These are phyloP conservation scores for Cyanidioschyzon merolae DNA, from an alignment of 23 red algal genomes.

Conservation along the genomic window DNA sequence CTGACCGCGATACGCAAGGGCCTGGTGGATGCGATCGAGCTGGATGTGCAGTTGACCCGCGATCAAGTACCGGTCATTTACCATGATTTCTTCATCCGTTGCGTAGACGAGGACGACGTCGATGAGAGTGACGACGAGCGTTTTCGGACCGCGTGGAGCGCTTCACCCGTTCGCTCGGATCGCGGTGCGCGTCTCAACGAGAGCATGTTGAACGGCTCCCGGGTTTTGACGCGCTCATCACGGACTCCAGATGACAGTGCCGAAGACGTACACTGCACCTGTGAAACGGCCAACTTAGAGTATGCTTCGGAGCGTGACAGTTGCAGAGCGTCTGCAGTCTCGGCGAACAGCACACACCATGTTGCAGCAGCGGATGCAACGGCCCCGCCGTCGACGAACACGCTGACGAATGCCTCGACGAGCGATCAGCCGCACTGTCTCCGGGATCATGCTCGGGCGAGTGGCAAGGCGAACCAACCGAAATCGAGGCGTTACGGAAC, in stretches of 20 bases:
- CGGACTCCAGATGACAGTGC: slow-evolving; percentile 3
- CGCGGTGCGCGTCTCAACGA: background rate
- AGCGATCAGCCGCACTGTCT: background rate
- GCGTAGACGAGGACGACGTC: background rate
- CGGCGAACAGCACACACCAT: background rate
- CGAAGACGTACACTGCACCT: too few species aligned
- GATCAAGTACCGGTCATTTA: slow-evolving; percentile 65
- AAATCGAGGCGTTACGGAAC: background rate
- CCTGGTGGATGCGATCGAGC: slow-evolving; percentile 48
- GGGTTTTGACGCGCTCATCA: slow-evolving; percentile 20
- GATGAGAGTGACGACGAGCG: slow-evolving; percentile 26
- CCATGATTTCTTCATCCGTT: slow-evolving; percentile 68
- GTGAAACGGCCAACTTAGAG: background rate
- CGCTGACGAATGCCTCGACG: background rate
- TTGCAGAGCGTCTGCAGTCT: background rate
- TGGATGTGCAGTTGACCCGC: slow-evolving; percentile 79
- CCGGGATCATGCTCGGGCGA: background rate
- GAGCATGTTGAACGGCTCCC: slow-evolving; percentile 9
- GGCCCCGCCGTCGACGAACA: background rate
- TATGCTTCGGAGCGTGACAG: background rate
- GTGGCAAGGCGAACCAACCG: background rate
- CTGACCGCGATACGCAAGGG: slow-evolving; percentile 37
- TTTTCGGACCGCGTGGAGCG: background rate
- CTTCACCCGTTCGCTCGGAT: background rate
- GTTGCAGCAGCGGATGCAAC: background rate